Percentiles rank a stretch among this genome's conserved stretches.
Evolutionary conservation across 176 grass and related monocot species (phyloP).

Genomic region (Thinopyrum elongatum): DNA sequence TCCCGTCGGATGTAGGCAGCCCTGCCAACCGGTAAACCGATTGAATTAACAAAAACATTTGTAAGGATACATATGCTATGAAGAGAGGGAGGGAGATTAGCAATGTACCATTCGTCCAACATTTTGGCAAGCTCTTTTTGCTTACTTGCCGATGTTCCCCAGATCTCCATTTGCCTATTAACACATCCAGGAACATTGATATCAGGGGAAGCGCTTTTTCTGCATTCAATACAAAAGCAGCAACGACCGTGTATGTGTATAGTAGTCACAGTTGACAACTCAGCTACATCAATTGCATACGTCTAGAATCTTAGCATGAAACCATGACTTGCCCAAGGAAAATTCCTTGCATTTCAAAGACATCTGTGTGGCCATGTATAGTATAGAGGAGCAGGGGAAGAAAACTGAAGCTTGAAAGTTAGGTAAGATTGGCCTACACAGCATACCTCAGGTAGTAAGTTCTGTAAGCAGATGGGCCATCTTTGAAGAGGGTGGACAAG

Average conservation of each 20-base stretch:
- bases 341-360: background rate
- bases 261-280: background rate
- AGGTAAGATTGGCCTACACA: background rate
- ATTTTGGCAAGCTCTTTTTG: slow-evolving; percentile 91
- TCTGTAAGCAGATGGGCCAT: slow-evolving; percentile 80
- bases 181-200: slow-evolving; percentile 24
- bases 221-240: background rate
- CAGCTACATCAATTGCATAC: background rate
- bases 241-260: background rate
- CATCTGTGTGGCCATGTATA: background rate
- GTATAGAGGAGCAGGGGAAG: no score
- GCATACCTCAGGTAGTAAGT: slow-evolving; percentile 88
- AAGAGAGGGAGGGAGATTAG: background rate
- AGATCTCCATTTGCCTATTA: slow-evolving; percentile 84
- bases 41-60: slow-evolving; percentile 20
- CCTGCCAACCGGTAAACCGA: slow-evolving; percentile 37
- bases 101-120: slow-evolving; percentile 93
- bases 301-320: background rate
- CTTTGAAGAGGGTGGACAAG: slow-evolving; percentile 79
- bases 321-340: background rate
- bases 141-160: slow-evolving; percentile 80
- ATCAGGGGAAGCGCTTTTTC: slow-evolving; percentile 17
- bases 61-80: background rate
- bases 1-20: slow-evolving; percentile 76
- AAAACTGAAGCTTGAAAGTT: background rate